Conservation (phyloP, 345 rosid species). For the Corchorus capsularis region DNA sequence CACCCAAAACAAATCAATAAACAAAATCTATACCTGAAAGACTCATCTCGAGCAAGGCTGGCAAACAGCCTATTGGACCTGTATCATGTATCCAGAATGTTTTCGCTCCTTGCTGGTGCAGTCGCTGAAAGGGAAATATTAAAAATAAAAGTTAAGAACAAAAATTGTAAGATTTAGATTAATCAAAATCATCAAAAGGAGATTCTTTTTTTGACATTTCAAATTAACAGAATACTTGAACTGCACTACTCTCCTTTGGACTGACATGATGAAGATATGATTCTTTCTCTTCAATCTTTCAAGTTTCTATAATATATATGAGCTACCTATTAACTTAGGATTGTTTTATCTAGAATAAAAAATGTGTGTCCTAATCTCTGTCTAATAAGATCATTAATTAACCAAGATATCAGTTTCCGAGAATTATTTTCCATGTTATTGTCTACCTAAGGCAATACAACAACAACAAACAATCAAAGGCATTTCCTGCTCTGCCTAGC, state of each 20-base stretch:
- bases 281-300: not conserved
- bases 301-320: not conserved
- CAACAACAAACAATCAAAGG: no score
- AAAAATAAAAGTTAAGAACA: not conserved
- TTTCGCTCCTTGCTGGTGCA: conserved; percentile 33
- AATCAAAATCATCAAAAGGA: not conserved
- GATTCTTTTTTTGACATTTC: not conserved
- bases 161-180: not conserved
- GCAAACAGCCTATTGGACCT: conserved; percentile 46
- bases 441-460: not conserved
- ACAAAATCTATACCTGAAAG: no score
- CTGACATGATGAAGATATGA: not conserved
- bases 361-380: not conserved
- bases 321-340: not conserved
- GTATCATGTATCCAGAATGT: conserved; percentile 48
- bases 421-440: not conserved
- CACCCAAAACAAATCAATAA: no score
- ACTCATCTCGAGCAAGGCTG: no score
- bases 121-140: conserved; percentile 1
- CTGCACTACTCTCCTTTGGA: not conserved
- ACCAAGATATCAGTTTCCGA: not conserved
- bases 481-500: no score
- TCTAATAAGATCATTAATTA: not conserved
- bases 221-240: not conserved
- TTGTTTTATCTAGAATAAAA: not conserved